Conservation (phyloP, 2,329 filamentous ascomycete species). For the Akanthomyces uredinophilus region DNA sequence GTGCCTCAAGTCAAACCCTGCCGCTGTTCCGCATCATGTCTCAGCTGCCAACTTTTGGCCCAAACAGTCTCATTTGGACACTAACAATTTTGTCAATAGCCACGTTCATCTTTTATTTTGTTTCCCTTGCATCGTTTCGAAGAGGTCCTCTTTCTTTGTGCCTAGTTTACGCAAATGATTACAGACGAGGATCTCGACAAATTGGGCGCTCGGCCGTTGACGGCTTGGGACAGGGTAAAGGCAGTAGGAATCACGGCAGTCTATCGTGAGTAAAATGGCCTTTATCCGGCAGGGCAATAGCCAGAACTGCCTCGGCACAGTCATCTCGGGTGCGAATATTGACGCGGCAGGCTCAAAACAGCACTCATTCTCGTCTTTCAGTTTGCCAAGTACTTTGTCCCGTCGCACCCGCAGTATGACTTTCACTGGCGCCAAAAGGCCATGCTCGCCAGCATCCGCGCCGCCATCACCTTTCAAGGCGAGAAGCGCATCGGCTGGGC, state of each 20-base stretch:
- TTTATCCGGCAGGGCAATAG: background rate
- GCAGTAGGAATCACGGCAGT: background rate
- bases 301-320: background rate
- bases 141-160: background rate
- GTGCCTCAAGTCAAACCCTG: too few relatives aligned
- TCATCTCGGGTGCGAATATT: background rate
- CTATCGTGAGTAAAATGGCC: background rate
- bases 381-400: background rate
- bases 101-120: background rate
- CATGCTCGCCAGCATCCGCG: conserved; percentile 2
- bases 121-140: background rate
- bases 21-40: too few relatives aligned
- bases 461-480: background rate
- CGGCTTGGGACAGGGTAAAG: background rate
- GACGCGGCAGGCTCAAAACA: background rate
- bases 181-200: background rate
- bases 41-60: too few relatives aligned
- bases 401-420: background rate
- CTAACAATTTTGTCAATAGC: too few relatives aligned
- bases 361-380: background rate
- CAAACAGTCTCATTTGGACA: too few relatives aligned
- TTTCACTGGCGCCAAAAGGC: conserved; percentile 15
- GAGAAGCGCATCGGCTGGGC: conserved; percentile 4
- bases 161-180: background rate
- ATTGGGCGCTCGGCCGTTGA: background rate